Base-by-base conservation (phyloP, 2,329 filamentous ascomycete species). In the Aspergillus sergii region DNA sequence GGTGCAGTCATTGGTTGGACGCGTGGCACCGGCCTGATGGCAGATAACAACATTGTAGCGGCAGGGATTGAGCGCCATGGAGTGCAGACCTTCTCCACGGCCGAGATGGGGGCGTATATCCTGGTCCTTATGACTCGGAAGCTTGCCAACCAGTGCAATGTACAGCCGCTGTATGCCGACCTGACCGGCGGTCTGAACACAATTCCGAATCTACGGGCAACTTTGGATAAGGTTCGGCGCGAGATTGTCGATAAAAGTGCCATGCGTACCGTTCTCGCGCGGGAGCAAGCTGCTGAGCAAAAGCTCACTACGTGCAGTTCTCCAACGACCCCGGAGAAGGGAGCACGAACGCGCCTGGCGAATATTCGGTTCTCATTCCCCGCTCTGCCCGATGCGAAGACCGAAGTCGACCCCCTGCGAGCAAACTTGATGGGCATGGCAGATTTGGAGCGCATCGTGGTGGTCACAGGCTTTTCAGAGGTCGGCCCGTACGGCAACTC, bases 351-450 rank as follows among this genome's bases (percentile, higher is more conserved):
- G 76, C 95, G 94, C 56, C 92, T 95, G 73, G 95, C 95, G 76
- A 99, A 99, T 81, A 91, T 99, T 84, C 97, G 97, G 81, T 98
- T 94, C 71, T 91, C 96, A 71, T 99, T 99, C 85, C 96, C 95
- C 50, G 84, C 84, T 68, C 85, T 97, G 55, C 94, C 95, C 50
- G 89, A 96, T 76, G 99, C 95, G 94, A 90, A 97, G 79, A 84
- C 87, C 8, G 94, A 98, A 63, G 85, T 99, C 68, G 91, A 93
- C 75, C 93, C 94, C 48, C 89, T 97, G 74, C 96, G 97, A 73
- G 87, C 88, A n/a, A 88, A 89, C 65, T 89, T 99, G 68, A 94
- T 96, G 83, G 95, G 94, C 61, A 99, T 99, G 95, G 95, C 98
- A 58, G 94, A 99, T 74, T 88, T 99, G 45, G 95, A 99, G 75